phyloP scores from a whole-genome alignment of 768 basidiomycete species.

The Tulasnella calospora region DNA sequence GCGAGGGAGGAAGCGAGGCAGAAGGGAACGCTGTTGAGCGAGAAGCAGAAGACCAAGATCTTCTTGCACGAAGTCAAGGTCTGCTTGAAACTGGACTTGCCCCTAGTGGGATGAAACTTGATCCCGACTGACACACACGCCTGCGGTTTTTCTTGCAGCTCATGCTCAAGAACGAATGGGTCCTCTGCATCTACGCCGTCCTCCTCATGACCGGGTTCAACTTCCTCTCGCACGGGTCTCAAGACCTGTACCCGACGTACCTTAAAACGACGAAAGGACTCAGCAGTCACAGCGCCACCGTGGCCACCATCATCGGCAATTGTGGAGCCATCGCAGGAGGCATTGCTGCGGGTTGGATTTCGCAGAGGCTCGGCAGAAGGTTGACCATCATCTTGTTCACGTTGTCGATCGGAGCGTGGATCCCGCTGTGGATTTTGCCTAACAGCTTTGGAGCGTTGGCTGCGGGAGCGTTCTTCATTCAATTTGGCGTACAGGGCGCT shows the following conservation, averaged over 20 bases:
- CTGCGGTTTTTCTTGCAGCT: constrained; percentile 30
- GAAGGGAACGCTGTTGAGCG: constrained; percentile 24
- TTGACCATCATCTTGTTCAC: constrained; percentile 69
- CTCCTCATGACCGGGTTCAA: constrained; percentile 43
- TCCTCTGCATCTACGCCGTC: constrained; percentile 75
- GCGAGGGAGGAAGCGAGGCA: constrained; percentile 34
- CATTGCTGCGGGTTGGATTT: constrained; percentile 61
- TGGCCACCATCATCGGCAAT: constrained; percentile 78
- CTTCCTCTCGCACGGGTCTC: constrained; percentile 60
- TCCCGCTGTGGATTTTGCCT: constrained; percentile 83
- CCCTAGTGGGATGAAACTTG: too few species aligned
- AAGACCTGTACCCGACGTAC: constrained; percentile 74
- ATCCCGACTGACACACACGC: too few species aligned
- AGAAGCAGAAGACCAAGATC: constrained; percentile 32
- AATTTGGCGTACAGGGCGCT: constrained; percentile 85
- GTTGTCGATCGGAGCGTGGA: constrained; percentile 55
- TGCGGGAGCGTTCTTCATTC: constrained; percentile 81
- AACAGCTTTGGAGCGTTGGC: constrained; percentile 59
- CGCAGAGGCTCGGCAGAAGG: constrained; percentile 77
- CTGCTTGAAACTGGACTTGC: too few species aligned
- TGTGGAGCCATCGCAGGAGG: constrained; percentile 61
- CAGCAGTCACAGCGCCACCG: constrained; percentile 51
- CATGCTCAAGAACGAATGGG: constrained; percentile 82
- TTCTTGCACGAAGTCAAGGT: constrained; percentile 65
- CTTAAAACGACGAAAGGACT: constrained; percentile 54